These are phyloP conservation scores for Sanghuangporus weigelae DNA, from an alignment of 1,284 basidiomycete genomes.

Conservation along the genomic window DNA sequence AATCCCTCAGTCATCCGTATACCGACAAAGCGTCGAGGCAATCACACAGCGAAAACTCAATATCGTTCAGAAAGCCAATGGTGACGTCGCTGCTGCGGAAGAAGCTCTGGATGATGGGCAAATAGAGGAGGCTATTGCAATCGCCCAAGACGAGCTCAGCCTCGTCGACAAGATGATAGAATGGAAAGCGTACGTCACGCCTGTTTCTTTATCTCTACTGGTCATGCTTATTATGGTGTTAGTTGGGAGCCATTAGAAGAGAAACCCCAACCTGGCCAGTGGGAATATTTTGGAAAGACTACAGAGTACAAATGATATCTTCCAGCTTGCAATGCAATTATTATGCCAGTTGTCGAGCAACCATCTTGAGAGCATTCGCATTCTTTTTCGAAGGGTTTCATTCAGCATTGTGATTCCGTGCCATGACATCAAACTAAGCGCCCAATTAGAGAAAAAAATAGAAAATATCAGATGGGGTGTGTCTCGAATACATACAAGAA, in stretches of 20 bases:
- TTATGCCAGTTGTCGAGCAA: background rate
- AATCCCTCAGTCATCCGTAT: constrained; percentile 80
- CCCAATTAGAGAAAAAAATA: background rate
- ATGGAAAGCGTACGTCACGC: constrained; percentile 87
- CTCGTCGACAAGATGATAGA: constrained; percentile 84
- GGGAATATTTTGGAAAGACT: constrained; percentile 68
- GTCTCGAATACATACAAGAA: constrained; percentile 17
- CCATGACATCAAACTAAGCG: background rate
- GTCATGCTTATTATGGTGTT: constrained; percentile 10
- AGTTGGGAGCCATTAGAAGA: constrained; percentile 89
- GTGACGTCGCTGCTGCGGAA: constrained; percentile 65
- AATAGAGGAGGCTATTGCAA: constrained; percentile 79
- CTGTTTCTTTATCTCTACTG: constrained; percentile 1
- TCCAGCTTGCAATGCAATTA: background rate
- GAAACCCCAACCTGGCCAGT: constrained; percentile 77
- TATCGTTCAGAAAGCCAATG: constrained; percentile 65
- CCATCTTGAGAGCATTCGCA: no score
- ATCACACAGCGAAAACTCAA: constrained; percentile 80
- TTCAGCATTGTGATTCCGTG: background rate
- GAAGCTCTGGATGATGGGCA: constrained; percentile 70
- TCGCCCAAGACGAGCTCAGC: constrained; percentile 80
- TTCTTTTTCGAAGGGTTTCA: background rate
- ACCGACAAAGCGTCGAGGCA: constrained; percentile 87
- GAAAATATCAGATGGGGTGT: constrained; percentile 7
- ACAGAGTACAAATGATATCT: constrained; percentile 8